Evolutionary conservation across 2,329 filamentous ascomycete genomes (phyloP).

Genomic region (Pseudogymnoascus sp.): DNA sequence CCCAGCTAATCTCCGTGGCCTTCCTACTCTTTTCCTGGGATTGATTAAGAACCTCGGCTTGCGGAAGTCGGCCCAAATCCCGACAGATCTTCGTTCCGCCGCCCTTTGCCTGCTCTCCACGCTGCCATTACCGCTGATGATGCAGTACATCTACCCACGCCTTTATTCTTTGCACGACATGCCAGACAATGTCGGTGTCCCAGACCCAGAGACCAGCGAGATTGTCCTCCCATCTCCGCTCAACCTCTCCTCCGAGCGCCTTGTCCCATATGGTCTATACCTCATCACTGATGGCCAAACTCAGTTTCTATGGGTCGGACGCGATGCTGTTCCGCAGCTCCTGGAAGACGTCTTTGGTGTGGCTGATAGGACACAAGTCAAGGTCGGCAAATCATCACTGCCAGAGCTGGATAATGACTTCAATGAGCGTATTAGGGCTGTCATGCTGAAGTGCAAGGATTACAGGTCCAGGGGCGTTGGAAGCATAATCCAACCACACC

Average conservation of each 20-base stretch:
- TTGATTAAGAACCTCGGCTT: slow-evolving; percentile 95
- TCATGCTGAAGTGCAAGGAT: slow-evolving; percentile 87
- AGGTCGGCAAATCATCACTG: slow-evolving; percentile 82
- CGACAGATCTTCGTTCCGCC: slow-evolving; percentile 86
- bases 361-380: slow-evolving; percentile 72
- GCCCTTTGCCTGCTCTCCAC: slow-evolving; percentile 93
- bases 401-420: slow-evolving; percentile 92
- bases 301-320: slow-evolving; percentile 94
- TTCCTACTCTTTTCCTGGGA: slow-evolving; percentile 86
- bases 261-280: slow-evolving; percentile 87
- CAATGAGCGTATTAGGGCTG: slow-evolving; percentile 85
- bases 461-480: slow-evolving; percentile 81
- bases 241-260: slow-evolving; percentile 81
- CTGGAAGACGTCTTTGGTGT: slow-evolving; percentile 86
- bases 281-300: slow-evolving; percentile 96
- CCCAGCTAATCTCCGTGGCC: slow-evolving; percentile 80
- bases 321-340: slow-evolving; percentile 85
- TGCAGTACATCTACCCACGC: slow-evolving; percentile 85
- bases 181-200: slow-evolving; percentile 85
- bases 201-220: slow-evolving; percentile 78
- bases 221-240: slow-evolving; percentile 78
- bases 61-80: slow-evolving; percentile 87
- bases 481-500: slow-evolving; percentile 83
- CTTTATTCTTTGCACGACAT: slow-evolving; percentile 90
- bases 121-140: slow-evolving; percentile 77